Evolutionary conservation across 129 eudicot genomes (phyloP), one percentile per base, ranked within the genome.

Genomic region (Artemisia annua): DNA sequence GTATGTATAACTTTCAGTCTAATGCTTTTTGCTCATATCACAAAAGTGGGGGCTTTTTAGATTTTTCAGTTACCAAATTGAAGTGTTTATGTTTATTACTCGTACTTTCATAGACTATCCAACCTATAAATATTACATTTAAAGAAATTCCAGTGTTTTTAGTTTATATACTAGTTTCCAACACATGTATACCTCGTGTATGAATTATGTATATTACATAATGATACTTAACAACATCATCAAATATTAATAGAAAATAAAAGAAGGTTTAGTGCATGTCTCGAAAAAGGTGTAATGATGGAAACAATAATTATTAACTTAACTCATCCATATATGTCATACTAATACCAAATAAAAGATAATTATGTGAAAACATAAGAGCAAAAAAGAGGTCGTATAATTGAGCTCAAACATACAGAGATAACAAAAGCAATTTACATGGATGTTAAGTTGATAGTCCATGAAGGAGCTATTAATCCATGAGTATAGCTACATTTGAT

Each of bases 211-310:
- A 32, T 26, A 28, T 15, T 16, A 55, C 5, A 16, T 9, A 17
- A 55, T 22, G 15, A 58, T 12, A 59, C 43, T 59, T 59, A 59
- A 39, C 69, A 64, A 18, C 69, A 43, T 64, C 14, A n/a, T 64
- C 44, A 26, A 12, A 59, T 59, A 20, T 3, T 4, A 58, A 20
- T 11, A 58, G 13, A 58, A 20, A 3, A 18, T 15, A 20, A 24
- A 39, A 7, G 1, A 39, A 7, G 10, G 65, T 26, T 26, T 24
- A 26, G 15, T 60, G 44, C 15, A 26, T 26, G 65, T 12, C 44
- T 24, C 14, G 13, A 56, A 56, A 16, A 54, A 15, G 26, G 62
- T 56, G 13, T 18, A 24, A 56, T 55, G 26, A 8, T 8, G 0
- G n/a, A 55, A 16, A 55, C 22, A 55, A 2, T 16, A 18, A n/a